phyloP scores from a whole-genome alignment of 257 asterid species.

The Nicotiana sylvestris region DNA sequence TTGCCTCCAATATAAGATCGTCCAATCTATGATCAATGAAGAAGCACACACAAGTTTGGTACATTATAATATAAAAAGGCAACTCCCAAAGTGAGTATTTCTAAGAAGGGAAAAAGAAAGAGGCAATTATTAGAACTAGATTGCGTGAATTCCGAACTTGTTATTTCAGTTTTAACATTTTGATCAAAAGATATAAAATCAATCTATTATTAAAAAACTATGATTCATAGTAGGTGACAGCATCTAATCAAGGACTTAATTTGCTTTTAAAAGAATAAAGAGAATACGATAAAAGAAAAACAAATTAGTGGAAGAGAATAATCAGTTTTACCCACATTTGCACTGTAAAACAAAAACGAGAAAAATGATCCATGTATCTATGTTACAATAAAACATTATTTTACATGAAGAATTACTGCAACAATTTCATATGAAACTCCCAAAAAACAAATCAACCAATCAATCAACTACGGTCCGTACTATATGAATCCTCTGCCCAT shows the following conservation, averaged over 20 bases:
- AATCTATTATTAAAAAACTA: not conserved
- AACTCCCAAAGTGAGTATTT: not conserved
- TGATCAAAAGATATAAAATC: not conserved
- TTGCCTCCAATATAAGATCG: constrained; percentile 75
- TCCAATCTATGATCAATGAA: constrained; percentile 55
- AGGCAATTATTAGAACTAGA: not conserved
- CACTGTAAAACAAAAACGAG: not conserved
- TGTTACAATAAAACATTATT: not conserved
- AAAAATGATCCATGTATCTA: not conserved
- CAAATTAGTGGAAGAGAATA: not conserved
- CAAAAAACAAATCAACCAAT: not conserved
- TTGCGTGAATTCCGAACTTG: not conserved
- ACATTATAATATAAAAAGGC: not conserved
- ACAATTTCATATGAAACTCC: not conserved
- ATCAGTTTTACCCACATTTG: not conserved
- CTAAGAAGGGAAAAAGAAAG: not conserved
- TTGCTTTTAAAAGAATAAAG: not conserved
- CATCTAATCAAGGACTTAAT: not conserved
- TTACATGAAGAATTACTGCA: not conserved
- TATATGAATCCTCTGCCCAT: not conserved
- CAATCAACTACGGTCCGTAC: not conserved
- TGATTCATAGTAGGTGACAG: not conserved
- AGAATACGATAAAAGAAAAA: not conserved
- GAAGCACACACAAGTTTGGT: not conserved
- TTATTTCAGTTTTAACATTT: not conserved